Conservation (phyloP, 441 rosid genomes). For the Viola pubescens region DNA sequence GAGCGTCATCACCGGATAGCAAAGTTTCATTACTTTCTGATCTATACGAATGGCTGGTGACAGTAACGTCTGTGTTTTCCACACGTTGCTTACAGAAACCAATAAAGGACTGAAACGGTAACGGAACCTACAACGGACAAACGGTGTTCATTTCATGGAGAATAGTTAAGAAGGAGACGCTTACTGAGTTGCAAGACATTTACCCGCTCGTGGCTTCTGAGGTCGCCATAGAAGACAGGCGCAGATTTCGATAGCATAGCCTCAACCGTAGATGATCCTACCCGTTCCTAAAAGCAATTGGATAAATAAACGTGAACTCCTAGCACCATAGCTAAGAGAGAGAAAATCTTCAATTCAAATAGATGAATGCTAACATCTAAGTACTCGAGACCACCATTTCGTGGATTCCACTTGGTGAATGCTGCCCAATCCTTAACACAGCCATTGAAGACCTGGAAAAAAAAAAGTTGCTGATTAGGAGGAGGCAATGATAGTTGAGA, state of each 20-base stretch:
- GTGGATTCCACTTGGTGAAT: slow-evolving; percentile 61
- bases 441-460: slow-evolving; percentile 48
- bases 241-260: slow-evolving; percentile 72
- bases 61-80: slow-evolving; percentile 23
- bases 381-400: slow-evolving; percentile 64
- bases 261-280: slow-evolving; percentile 58
- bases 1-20: slow-evolving; percentile 33
- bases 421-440: slow-evolving; percentile 64
- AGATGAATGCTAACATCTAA: slow-evolving; percentile 40
- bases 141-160: not conserved
- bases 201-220: slow-evolving; percentile 90
- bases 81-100: slow-evolving; percentile 48
- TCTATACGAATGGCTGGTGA: slow-evolving; percentile 11
- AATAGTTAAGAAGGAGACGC: not conserved
- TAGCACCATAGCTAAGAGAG: slow-evolving; percentile 2
- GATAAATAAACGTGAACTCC: not conserved
- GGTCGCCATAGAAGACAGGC: slow-evolving; percentile 73
- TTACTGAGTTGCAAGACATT: slow-evolving; percentile 2
- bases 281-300: slow-evolving; percentile 39
- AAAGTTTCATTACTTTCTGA: slow-evolving; percentile 19
- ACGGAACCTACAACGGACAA: slow-evolving; percentile 44
- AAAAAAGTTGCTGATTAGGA: not conserved
- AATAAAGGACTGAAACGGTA: slow-evolving; percentile 67
- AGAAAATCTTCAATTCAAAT: not conserved
- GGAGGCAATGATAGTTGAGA: not conserved